A percentile compares a stretch with the other conserved stretches of the same genome.
Conservation (phyloP, 2,329 filamentous ascomycete genomes). For the Teratosphaeria epicoccoides region DNA sequence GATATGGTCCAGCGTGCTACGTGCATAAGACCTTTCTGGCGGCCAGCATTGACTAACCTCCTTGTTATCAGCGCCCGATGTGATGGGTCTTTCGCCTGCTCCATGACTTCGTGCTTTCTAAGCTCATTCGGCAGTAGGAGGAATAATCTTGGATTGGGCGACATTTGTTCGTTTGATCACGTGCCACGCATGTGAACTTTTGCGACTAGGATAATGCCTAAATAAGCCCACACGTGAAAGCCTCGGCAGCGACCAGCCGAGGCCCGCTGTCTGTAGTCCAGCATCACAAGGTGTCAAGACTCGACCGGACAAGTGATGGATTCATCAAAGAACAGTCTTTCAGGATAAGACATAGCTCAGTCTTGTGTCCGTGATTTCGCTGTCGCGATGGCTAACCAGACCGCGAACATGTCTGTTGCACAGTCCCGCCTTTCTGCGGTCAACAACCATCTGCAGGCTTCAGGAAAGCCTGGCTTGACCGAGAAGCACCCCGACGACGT, state of each 20-base stretch:
- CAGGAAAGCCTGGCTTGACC: conserved; percentile 35
- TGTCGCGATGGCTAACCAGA: conserved; percentile 10
- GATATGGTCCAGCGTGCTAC: no score
- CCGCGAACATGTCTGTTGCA: conserved; percentile 12
- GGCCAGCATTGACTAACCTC: no score
- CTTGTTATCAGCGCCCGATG: no score
- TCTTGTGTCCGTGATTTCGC: no score
- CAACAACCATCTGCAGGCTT: conserved; percentile 43
- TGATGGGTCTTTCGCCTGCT: no score
- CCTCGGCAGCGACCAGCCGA: neutral
- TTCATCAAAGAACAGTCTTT: neutral
- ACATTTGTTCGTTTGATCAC: no score
- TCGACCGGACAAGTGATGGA: neutral
- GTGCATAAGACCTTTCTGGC: no score
- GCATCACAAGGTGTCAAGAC: neutral
- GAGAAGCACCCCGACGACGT: conserved; percentile 55
- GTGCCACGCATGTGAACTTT: neutral
- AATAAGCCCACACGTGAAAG: neutral
- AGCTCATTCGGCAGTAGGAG: no score
- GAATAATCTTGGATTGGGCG: no score
- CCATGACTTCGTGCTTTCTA: no score
- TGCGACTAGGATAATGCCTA: neutral
- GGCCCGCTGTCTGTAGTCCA: neutral
- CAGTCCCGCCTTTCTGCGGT: conserved; percentile 46
- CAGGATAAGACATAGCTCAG: no score